Conservation (phyloP, 768 basidiomycete species). For the Xerocomellus chrysenteron region DNA sequence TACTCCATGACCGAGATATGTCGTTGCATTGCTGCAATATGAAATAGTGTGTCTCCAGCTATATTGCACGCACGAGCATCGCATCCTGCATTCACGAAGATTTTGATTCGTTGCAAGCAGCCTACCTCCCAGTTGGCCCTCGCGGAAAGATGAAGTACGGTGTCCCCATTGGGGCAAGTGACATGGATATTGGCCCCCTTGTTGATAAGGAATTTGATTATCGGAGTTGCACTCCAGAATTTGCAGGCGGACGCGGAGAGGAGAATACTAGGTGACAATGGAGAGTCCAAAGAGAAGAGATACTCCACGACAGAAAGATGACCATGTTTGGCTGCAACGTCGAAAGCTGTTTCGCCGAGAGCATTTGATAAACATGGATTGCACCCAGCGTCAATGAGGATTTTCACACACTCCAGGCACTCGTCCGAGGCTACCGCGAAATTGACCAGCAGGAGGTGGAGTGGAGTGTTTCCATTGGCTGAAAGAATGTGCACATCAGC, state of each 20-base stretch:
- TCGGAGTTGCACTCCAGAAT: too few species aligned
- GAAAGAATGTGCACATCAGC: background rate
- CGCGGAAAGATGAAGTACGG: background rate
- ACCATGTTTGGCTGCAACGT: background rate
- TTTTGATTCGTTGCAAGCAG: background rate
- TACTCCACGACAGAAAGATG: background rate
- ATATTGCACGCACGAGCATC: background rate
- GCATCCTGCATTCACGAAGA: background rate
- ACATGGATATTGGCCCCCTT: background rate
- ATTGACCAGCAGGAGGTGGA: background rate
- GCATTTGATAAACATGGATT: background rate
- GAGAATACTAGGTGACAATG: background rate
- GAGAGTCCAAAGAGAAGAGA: background rate
- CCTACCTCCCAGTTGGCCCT: background rate
- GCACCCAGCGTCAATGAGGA: background rate
- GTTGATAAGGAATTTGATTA: constrained; percentile 2
- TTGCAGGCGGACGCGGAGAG: background rate
- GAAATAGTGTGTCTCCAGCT: background rate
- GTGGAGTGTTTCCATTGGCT: background rate
- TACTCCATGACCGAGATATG: background rate
- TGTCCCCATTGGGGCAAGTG: background rate
- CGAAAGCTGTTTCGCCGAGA: background rate
- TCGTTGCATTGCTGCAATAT: background rate
- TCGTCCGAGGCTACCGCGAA: background rate
- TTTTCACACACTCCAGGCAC: background rate